Evolutionary conservation across 768 basidiomycete genomes (phyloP).

Genomic region (Calocybe indica): DNA sequence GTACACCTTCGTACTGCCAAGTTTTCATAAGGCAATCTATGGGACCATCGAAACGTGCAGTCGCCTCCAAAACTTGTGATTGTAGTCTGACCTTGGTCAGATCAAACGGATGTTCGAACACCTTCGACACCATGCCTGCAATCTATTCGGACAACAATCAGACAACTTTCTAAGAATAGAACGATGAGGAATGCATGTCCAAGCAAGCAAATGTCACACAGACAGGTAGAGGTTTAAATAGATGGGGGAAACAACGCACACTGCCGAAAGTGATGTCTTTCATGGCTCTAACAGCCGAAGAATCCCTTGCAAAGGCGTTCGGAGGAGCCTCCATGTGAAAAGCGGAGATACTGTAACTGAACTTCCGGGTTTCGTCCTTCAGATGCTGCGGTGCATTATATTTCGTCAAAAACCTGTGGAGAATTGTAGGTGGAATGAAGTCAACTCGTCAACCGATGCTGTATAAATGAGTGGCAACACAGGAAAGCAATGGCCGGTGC

Average conservation of each 20-base stretch:
- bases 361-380: too few relatives aligned
- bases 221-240: not conserved
- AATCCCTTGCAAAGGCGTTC: slow-evolving; percentile 13
- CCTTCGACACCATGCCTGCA: slow-evolving; percentile 77
- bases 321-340: slow-evolving; percentile 14
- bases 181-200: not conserved
- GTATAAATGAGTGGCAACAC: too few relatives aligned
- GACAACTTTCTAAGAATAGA: too few relatives aligned
- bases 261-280: slow-evolving; percentile 19
- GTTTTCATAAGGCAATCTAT: slow-evolving; percentile 84
- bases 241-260: slow-evolving; percentile 6
- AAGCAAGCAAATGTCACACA: too few relatives aligned
- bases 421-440: too few relatives aligned
- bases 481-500: too few relatives aligned
- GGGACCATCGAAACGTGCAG: slow-evolving; percentile 71
- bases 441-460: too few relatives aligned
- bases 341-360: too few relatives aligned
- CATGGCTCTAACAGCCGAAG: slow-evolving; percentile 9
- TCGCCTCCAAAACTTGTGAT: slow-evolving; percentile 63
- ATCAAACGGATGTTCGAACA: slow-evolving; percentile 94
- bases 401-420: too few relatives aligned
- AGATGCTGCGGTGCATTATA: too few relatives aligned
- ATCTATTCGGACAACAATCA: slow-evolving; percentile 32
- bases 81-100: slow-evolving; percentile 93
- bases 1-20: slow-evolving; percentile 72